Percentiles rank a stretch among this genome's conserved stretches.
Conservation (phyloP, 2,329 filamentous ascomycete species). For the Colletotrichum sp. region DNA sequence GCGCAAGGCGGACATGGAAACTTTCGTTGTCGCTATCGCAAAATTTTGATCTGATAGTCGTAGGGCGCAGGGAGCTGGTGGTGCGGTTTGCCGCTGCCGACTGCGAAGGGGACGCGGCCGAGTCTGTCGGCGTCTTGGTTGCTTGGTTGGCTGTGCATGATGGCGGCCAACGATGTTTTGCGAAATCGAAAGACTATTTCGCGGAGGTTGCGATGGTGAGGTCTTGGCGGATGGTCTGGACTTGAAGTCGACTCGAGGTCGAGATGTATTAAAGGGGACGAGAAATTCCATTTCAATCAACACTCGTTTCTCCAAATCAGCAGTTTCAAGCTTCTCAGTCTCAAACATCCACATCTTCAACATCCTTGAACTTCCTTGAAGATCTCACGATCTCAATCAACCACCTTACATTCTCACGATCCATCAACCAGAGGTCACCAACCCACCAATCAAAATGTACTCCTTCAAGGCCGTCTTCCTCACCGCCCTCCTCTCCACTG, state of each 20-base stretch:
- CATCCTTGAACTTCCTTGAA: not conserved
- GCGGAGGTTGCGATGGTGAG: not conserved
- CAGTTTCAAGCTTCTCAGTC: not conserved
- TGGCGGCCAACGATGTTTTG: not conserved
- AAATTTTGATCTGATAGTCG: not conserved
- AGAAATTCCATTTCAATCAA: rapidly evolving
- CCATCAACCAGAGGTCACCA: rapidly evolving
- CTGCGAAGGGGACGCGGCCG: not conserved
- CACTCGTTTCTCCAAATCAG: not conserved
- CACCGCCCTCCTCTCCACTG: not conserved
- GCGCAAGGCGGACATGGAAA: not conserved
- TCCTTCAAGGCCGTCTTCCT: constrained; percentile 2
- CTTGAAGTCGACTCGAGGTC: not conserved
- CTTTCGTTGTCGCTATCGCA: not conserved
- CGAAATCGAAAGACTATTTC: not conserved
- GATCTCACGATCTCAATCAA: not conserved
- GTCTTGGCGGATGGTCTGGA: not conserved
- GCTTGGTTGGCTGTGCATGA: not conserved
- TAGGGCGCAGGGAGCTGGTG: not conserved
- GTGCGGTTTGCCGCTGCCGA: not conserved
- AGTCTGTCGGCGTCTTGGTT: not conserved
- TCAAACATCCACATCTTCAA: not conserved
- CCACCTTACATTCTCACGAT: not conserved
- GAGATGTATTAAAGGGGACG: not conserved
- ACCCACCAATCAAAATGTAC: not conserved